Evolutionary conservation across 805 yeast genomes (phyloP), one percentile per base, ranked within the genome.

Genomic region (Wickerhamomyces queroliae): DNA sequence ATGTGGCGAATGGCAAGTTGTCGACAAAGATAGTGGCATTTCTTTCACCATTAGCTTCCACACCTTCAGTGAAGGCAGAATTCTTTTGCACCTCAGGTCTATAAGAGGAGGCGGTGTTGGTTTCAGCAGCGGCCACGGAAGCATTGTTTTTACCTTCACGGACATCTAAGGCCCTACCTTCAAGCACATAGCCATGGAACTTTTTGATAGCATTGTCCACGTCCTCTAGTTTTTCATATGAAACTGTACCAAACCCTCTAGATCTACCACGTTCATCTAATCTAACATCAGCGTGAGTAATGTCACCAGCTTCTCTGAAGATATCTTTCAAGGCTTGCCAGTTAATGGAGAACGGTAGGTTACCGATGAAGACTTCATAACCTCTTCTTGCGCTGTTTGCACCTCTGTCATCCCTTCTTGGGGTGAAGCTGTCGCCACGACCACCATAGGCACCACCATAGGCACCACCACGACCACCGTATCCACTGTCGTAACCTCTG

Each of bases 1-100:
- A 77, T n/a, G 97, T 90, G 38, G 89, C 82, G 71, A 77, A 87
- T 23, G 98, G 98, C 55, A 91, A 68, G 66, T 91, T 91, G 33
- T 71, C 72, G 18, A 84, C 89, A 56, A 64, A 83, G 33, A 91
- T 73, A 18, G 75, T 69, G 25, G 68, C 74, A 36, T 78, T 80
- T 36, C 76, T 78, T 29, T 65, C 73, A 32, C 87, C 88, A 33
- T 70, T 65, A 2, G 83, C 85, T 8, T 58, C 52, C 32, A 84
- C 89, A 40, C 79, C 82, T 35, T 71, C 76, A 12, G 89, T 77
- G 59, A 88, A 85, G 8, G 68, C 79, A 28, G 78, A 56, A 44
- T 38, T 36, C 73, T 74, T 44, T 56, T 61, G 19, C 53, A 43
- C 27, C 41, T 37, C 18, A 35, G 48, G 38, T 15, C 23, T 19